Evolutionary conservation across 2,329 filamentous ascomycete genomes (phyloP).

Genomic region (Spiromastix sp.): DNA sequence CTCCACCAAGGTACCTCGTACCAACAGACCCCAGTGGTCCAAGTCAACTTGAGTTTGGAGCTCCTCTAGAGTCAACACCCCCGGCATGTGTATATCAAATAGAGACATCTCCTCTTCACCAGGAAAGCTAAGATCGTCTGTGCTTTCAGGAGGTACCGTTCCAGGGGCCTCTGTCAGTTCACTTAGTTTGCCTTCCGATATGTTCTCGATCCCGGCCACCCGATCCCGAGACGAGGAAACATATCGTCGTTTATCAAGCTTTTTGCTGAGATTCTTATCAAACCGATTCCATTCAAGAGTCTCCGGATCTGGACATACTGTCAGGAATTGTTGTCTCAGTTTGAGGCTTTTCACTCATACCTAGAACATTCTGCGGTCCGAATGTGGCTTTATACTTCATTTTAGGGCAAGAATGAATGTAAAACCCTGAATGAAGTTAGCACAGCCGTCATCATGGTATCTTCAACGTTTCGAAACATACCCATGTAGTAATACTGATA

Average conservation of each 20-base stretch:
- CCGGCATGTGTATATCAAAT: slow-evolving; percentile 38
- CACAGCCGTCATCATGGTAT: slow-evolving; percentile 1
- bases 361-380: slow-evolving; percentile 38
- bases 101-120: slow-evolving; percentile 32
- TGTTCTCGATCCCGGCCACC: background rate
- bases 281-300: slow-evolving; percentile 35
- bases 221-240: slow-evolving; percentile 34
- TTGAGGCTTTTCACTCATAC: slow-evolving; percentile 19
- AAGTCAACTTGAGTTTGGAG: slow-evolving; percentile 31
- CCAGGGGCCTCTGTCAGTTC: background rate
- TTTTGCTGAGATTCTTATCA: slow-evolving; percentile 29
- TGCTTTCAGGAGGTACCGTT: slow-evolving; percentile 4
- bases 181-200: slow-evolving; percentile 1
- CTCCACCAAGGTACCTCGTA: slow-evolving; percentile 32
- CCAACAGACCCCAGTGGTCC: slow-evolving; percentile 33
- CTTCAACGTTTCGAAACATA: slow-evolving; percentile 15
- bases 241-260: slow-evolving; percentile 33
- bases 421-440: slow-evolving; percentile 38
- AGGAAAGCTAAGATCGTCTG: slow-evolving; percentile 5
- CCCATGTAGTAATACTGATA: slow-evolving; percentile 59
- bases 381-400: slow-evolving; percentile 42
- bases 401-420: slow-evolving; percentile 48
- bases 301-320: slow-evolving; percentile 32
- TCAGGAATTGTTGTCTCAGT: background rate
- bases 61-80: slow-evolving; percentile 33